Percentiles rank a stretch among this genome's conserved stretches.
Conservation (phyloP, 2,329 filamentous ascomycete species). For the Tolypocladium cylindrosporum region DNA sequence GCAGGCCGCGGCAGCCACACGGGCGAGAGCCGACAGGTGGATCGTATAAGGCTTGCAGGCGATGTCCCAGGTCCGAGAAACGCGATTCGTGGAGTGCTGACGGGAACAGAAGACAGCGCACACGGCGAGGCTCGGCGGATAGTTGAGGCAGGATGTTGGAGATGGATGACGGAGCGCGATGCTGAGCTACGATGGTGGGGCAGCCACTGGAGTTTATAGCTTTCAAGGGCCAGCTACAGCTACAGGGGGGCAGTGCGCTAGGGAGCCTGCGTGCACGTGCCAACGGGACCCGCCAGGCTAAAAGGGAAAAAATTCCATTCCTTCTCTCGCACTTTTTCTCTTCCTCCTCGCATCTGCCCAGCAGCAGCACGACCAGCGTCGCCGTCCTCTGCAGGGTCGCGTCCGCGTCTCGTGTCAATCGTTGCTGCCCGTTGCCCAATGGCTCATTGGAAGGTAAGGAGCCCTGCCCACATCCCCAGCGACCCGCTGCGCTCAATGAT, state of each 20-base stretch:
- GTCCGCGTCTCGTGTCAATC: background rate
- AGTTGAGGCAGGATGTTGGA: background rate
- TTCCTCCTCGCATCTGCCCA: background rate
- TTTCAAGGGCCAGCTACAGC: background rate
- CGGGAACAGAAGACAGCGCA: background rate
- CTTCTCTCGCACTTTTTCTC: background rate
- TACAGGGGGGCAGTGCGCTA: background rate
- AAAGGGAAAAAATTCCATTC: background rate
- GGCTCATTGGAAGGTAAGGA: background rate
- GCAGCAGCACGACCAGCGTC: background rate
- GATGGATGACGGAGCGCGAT: background rate
- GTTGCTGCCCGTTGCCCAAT: background rate
- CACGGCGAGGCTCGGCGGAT: background rate
- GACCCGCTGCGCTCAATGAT: slow-evolving; percentile 14
- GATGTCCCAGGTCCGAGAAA: background rate
- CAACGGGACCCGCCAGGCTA: background rate
- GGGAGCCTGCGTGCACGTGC: background rate
- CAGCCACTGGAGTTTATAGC: slow-evolving; percentile 1
- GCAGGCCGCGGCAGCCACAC: background rate
- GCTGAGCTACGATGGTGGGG: background rate
- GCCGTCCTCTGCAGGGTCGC: background rate
- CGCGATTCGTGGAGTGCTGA: background rate
- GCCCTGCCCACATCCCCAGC: background rate
- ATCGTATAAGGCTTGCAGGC: background rate
- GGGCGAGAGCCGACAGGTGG: background rate